A percentile compares a stretch with the other conserved stretches of the same genome.
phyloP scores from a whole-genome alignment of 2,329 filamentous ascomycete genomes.

The Grosmannia huntii region DNA sequence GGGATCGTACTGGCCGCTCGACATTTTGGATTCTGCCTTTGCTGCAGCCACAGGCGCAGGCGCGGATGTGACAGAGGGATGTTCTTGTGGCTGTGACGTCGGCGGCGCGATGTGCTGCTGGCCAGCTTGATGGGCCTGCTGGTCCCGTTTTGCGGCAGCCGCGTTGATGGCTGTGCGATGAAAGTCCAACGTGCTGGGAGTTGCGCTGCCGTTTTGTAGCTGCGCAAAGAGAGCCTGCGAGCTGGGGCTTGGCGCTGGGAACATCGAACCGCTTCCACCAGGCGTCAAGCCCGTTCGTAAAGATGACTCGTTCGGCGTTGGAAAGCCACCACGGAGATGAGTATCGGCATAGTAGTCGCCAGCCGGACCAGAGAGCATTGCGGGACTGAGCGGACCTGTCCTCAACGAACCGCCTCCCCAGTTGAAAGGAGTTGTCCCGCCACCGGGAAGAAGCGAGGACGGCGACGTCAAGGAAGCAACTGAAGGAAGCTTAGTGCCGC shows the following conservation, averaged over 20 bases:
- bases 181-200: conserved; percentile 85
- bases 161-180: conserved; percentile 83
- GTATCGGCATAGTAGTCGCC: conserved; percentile 83
- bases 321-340: conserved; percentile 69
- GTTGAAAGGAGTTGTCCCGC: conserved; percentile 59
- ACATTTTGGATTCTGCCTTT: conserved; percentile 37
- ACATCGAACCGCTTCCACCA: conserved; percentile 93
- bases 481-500: conserved; percentile 70
- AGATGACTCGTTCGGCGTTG: conserved; percentile 93
- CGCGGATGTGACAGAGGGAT: conserved; percentile 24
- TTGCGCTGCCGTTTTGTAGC: conserved; percentile 68
- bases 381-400: conserved; percentile 86
- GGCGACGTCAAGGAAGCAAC: conserved; percentile 88
- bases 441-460: conserved; percentile 63
- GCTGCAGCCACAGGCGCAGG: conserved; percentile 16
- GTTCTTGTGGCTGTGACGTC: conserved; percentile 35
- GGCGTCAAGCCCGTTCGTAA: conserved; percentile 84
- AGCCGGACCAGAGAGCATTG: conserved; percentile 81
- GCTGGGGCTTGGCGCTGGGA: conserved; percentile 80
- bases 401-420: conserved; percentile 78
- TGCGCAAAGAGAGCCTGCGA: conserved; percentile 72
- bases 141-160: conserved; percentile 51
- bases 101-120: conserved; percentile 10
- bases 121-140: conserved; percentile 26
- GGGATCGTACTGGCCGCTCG: conserved; percentile 61